Percentiles rank a stretch among this genome's conserved stretches.
Evolutionary conservation across 352 stramenopile genomes (phyloP).

Genomic region (Phytophthora cactorum): DNA sequence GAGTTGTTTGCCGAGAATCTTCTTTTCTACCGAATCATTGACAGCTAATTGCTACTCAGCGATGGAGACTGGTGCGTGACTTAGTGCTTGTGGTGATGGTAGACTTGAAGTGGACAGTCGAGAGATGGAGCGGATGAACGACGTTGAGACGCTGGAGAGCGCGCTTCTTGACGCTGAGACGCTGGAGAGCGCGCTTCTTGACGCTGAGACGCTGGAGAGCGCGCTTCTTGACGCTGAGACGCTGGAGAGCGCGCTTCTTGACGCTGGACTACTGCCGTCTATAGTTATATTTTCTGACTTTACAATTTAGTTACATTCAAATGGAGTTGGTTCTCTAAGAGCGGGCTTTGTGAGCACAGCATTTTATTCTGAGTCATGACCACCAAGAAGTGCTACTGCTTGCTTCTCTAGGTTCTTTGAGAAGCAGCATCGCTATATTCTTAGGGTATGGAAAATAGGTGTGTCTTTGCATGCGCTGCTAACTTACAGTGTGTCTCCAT

Average conservation of each 20-base stretch:
- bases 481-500: neutral
- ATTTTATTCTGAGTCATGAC: slow-evolving; percentile 43
- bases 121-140: slow-evolving; percentile 44
- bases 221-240: no score
- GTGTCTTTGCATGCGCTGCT: neutral
- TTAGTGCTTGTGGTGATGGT: slow-evolving; percentile 66
- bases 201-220: no score
- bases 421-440: slow-evolving; percentile 47
- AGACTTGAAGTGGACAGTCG: slow-evolving; percentile 54
- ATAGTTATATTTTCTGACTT: neutral
- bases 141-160: slow-evolving; percentile 18
- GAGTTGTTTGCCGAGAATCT: neutral
- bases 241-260: no score
- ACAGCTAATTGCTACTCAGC: slow-evolving; percentile 18
- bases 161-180: slow-evolving; percentile 25
- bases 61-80: slow-evolving; percentile 74
- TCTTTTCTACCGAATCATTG: slow-evolving; percentile 4
- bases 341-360: slow-evolving; percentile 59
- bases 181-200: slow-evolving; percentile 29
- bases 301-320: slow-evolving; percentile 14
- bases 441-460: slow-evolving; percentile 31
- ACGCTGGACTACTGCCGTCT: neutral
- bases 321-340: slow-evolving; percentile 67
- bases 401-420: slow-evolving; percentile 56
- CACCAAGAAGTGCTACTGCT: slow-evolving; percentile 57